Base-by-base conservation (phyloP, 495 filamentous ascomycete species). In the Lasiosphaeriaceae sp. region DNA sequence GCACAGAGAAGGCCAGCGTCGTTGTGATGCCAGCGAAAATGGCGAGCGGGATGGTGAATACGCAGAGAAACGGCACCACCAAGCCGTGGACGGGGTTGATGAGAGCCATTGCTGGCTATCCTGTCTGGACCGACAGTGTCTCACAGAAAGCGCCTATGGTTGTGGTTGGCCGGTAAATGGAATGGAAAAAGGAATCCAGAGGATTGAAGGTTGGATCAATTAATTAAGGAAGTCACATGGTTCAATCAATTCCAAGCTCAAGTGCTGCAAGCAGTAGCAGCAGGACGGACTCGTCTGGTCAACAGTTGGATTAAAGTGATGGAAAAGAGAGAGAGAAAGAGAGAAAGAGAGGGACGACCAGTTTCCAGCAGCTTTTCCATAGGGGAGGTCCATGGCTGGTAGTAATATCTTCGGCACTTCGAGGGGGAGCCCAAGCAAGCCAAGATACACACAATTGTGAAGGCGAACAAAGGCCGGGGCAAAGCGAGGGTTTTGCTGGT, bases 21-120 rank as follows among this genome's bases (percentile, higher is more conserved):
- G 86, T 84, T 34, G 90, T 93, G 54, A 90, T 62, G 57, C 77
- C 79, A 50, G 89, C 90, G 50, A 88, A 83, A 50, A 88, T 62
- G 53, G 83, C 74, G 54, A 93, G 77, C 1, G 90, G 88, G 20
- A 91, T 71, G 12, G 86, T 85, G 62, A 89, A 70, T 55, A 89
- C 50, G 61, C 84, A 72, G 53, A 92, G 71, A 49, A 88, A 61
- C 2, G 86, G 86, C 17, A 89, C 77, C 20, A 83, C 72, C 14
- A 89, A 54, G 23, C 85, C 61, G 55, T 82, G 77, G 26, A 80
- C 65, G 23, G 78, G 72, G 44, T 67, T 79, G 56, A 75, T 66
- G 52, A 75, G 54, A 23, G 72, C 66, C 77, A 86, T 78, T 43
- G 14, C 12, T 43, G 39, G 39, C 5, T 17, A 17, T 43, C 39